Conservation (phyloP, 345 rosid genomes). For the Eucalyptus regnans region DNA sequence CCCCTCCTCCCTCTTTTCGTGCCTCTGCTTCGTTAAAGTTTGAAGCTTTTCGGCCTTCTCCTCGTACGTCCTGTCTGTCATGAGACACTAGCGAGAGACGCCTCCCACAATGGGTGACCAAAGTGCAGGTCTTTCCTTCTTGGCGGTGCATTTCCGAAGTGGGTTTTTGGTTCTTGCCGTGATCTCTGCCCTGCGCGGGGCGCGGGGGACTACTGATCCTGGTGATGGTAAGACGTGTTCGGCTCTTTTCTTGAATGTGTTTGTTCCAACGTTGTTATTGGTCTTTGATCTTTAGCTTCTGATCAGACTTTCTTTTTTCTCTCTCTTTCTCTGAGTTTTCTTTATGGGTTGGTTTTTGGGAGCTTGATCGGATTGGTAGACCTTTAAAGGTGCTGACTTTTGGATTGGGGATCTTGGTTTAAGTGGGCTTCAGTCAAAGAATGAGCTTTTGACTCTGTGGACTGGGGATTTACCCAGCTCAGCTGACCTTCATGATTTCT, state of each 20-base stretch:
- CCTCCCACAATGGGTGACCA: neutral
- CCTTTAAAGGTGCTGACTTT: neutral
- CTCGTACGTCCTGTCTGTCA: neutral
- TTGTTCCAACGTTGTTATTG: neutral
- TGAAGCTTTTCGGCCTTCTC: neutral
- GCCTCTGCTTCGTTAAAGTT: neutral
- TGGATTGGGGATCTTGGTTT: neutral
- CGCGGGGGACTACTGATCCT: constrained; percentile 25
- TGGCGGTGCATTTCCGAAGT: neutral
- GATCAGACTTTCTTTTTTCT: neutral
- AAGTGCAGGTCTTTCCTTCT: neutral
- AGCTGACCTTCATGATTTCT: neutral
- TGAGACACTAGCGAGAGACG: neutral
- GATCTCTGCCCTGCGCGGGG: constrained; percentile 7
- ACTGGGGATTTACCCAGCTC: neutral
- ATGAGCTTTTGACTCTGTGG: neutral
- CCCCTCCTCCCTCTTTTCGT: neutral
- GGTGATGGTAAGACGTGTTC: constrained; percentile 15
- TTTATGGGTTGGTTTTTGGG: neutral
- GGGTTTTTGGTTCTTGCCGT: neutral
- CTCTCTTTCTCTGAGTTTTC: neutral
- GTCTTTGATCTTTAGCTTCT: neutral
- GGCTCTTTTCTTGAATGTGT: neutral
- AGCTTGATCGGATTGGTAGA: neutral
- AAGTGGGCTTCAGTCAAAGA: neutral